Evolutionary conservation across 176 grass and related monocot species (phyloP).

Genomic region (Calamus simplicifolius): DNA sequence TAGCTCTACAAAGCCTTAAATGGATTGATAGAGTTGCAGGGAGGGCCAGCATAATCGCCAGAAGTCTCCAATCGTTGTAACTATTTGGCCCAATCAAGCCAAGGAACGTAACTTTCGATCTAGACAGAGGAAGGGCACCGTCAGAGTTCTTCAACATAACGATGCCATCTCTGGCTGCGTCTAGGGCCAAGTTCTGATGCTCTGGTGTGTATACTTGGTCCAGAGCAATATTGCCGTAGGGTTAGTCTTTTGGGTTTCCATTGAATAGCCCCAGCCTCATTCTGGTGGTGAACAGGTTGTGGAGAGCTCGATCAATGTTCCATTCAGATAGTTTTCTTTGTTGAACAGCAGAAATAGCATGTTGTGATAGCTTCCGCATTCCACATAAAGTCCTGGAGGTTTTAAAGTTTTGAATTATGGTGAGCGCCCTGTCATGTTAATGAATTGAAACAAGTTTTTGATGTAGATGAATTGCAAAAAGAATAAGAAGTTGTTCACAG

Average conservation of each 20-base stretch:
- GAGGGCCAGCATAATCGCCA: slow-evolving; percentile 60
- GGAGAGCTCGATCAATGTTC: slow-evolving; percentile 47
- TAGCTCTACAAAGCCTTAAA: slow-evolving; percentile 27
- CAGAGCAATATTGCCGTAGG: slow-evolving; percentile 37
- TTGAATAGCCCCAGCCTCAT: slow-evolving; percentile 81
- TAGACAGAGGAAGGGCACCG: slow-evolving; percentile 31
- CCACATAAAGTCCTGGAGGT: slow-evolving; percentile 56
- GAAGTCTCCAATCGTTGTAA: slow-evolving; percentile 24
- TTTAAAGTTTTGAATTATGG: slow-evolving; percentile 2
- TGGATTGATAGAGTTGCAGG: slow-evolving; percentile 38
- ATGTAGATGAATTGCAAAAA: too few relatives aligned
- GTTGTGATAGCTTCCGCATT: slow-evolving; percentile 46
- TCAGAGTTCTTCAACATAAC: slow-evolving; percentile 64
- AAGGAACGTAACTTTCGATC: neutral
- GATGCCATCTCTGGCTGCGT: slow-evolving; percentile 66
- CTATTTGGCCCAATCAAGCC: slow-evolving; percentile 62
- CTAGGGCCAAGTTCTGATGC: slow-evolving; percentile 48
- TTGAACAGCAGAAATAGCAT: slow-evolving; percentile 23
- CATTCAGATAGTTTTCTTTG: slow-evolving; percentile 40
- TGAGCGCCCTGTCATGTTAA: too few relatives aligned
- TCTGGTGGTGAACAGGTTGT: slow-evolving; percentile 42
- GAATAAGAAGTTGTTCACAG: too few relatives aligned
- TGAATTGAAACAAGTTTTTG: too few relatives aligned
- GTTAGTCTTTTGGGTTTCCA: slow-evolving; percentile 32
- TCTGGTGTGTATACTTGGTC: slow-evolving; percentile 35